Base-by-base conservation (phyloP, 1,284 basidiomycete species). In the Porogramme epimiltina region DNA sequence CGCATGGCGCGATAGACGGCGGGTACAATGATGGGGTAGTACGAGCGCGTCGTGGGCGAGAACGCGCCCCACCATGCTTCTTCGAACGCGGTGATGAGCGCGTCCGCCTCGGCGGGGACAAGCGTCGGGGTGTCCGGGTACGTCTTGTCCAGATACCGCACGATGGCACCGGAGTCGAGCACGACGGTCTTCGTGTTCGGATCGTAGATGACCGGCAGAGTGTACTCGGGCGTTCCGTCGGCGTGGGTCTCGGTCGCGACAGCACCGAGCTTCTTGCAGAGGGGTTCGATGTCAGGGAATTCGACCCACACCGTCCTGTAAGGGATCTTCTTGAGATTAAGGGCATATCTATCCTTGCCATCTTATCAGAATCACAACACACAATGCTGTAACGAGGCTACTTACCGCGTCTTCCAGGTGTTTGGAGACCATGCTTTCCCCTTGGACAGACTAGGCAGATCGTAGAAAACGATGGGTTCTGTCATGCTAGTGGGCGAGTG, bases 251-350 rank as follows among this genome's bases (percentile, higher is more conserved):
- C 5, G 68, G 63, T n/a, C 37, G 38, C 2, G 13, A 31, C 18
- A 16, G 62, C 66, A 11, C 69, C 70, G 52, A 72, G 52, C 33
- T 61, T 52, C 53, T 62, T 63, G 47, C 60, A 62, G 11, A 64
- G 48, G 8, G 56, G 38, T 42, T 63, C 66, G 59, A 74, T 68
- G 51, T 72, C 69, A 15, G 68, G 70, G 47, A 67, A 72, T 38
- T 70, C 66, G 33, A 73, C 54, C 70, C 69, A 73, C 13, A 64
- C 62, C 34, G 69, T 73, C 48, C 58, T 63, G 65, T 68, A 71
- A 2, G 65, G 55, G 10, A 73, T 47, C 8, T 63, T 62, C 44
- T 74, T 74, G 58, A 66, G 66, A 51, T 68, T 68, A 26, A 74
- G 55, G 1, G 65, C 52, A 31, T 64, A 60, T 40, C 72, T 73